Evolutionary conservation across 192 early-diverging fungal genomes (phyloP).

Genomic region (Coemansia sp.): DNA sequence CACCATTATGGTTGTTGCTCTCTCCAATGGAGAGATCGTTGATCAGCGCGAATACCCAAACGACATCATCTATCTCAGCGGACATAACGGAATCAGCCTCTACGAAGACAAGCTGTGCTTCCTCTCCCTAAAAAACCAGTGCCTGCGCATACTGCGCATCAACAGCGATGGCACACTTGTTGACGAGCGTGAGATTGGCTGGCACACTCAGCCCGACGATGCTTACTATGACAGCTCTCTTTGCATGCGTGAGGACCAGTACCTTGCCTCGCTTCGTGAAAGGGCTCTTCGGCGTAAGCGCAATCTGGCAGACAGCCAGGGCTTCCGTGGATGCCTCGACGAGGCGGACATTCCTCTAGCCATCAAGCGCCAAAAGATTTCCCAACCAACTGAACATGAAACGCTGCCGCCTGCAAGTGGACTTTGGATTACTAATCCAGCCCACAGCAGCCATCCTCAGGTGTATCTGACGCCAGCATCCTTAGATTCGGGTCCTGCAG

Average conservation of each 20-base stretch:
- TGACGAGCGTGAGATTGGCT: conserved; percentile 47
- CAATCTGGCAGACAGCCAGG: not conserved
- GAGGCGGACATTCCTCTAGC: conserved; percentile 14
- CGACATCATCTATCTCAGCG: conserved; percentile 46
- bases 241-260: conserved; percentile 22
- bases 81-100: conserved; percentile 45
- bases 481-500: conserved; percentile 2
- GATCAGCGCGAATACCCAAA: conserved; percentile 41
- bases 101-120: conserved; percentile 45
- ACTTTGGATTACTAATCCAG: not conserved
- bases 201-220: conserved; percentile 49
- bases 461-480: conserved; percentile 13
- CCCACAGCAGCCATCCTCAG: not conserved
- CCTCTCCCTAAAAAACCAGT: conserved; percentile 51
- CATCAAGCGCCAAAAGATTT: conserved; percentile 18
- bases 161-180: conserved; percentile 23
- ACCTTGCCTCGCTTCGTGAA: not conserved
- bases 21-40: conserved; percentile 23
- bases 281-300: conserved; percentile 15
- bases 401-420: not conserved
- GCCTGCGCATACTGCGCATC: conserved; percentile 42
- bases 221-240: conserved; percentile 32
- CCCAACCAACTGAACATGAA: not conserved
- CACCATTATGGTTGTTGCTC: conserved; percentile 35
- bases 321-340: conserved; percentile 22